Percentiles rank a stretch among this genome's conserved stretches.
Conservation (phyloP, 371 early-diverging fungal genomes). For the Phascolomyces articulosus region DNA sequence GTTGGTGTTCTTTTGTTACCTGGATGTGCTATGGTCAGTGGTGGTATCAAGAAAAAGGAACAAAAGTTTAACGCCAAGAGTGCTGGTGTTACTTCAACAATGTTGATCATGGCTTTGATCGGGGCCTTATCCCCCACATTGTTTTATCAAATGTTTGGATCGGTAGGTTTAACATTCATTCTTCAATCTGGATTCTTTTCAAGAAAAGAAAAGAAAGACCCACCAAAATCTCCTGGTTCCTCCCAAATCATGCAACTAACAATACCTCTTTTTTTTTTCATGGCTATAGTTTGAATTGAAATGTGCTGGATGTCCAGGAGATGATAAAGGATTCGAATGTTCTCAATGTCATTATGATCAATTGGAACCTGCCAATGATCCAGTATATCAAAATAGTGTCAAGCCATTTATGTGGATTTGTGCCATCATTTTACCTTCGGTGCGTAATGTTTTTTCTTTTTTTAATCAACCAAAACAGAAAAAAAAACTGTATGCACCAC, state of each 20-base stretch:
- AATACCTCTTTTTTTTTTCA: not conserved
- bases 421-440: constrained; percentile 80
- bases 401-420: constrained; percentile 90
- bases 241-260: too few relatives aligned
- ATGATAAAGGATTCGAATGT: constrained; percentile 38
- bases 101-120: constrained; percentile 94
- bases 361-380: constrained; percentile 74
- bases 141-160: constrained; percentile 92
- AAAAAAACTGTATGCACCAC: too few relatives aligned
- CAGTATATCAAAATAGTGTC: constrained; percentile 78
- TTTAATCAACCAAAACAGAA: too few relatives aligned
- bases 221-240: too few relatives aligned
- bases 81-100: constrained; percentile 92
- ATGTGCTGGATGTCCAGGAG: constrained; percentile 55
- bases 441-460: constrained; percentile 2
- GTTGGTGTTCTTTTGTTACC: constrained; percentile 91
- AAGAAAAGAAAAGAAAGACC: too few relatives aligned
- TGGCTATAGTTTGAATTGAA: constrained; percentile 56
- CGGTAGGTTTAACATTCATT: constrained; percentile 38
- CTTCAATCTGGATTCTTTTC: not conserved
- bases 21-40: constrained; percentile 92
- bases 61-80: constrained; percentile 93
- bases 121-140: constrained; percentile 93
- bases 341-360: constrained; percentile 67
- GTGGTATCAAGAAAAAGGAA: constrained; percentile 90